Percentiles rank a stretch among this genome's conserved stretches.
phyloP scores from a whole-genome alignment of 148 eudicot species.

The Suaeda aralocaspica region DNA sequence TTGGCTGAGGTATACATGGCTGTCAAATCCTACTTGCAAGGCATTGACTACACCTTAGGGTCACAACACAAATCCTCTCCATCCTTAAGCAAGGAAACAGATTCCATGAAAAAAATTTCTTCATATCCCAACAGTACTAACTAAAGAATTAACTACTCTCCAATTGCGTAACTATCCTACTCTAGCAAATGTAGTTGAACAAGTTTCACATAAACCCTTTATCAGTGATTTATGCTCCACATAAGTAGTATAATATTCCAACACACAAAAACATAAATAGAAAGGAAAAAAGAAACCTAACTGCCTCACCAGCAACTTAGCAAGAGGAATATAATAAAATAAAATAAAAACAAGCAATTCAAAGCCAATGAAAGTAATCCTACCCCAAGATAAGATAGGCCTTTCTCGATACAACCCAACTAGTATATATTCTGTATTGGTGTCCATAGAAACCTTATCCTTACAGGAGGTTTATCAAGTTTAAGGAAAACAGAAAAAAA shows the following conservation, averaged over 20 bases:
- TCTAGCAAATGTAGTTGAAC: neutral
- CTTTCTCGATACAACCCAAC: neutral
- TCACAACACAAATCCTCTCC: neutral
- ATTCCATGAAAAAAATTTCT: neutral
- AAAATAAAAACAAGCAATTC: too few species aligned
- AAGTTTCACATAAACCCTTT: neutral
- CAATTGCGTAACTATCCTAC: neutral
- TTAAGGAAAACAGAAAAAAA: neutral
- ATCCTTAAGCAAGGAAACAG: neutral
- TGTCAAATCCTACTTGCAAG: neutral
- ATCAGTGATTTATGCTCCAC: too few species aligned
- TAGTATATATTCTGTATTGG: neutral
- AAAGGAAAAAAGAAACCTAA: neutral
- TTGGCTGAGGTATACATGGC: neutral
- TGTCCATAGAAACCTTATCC: neutral
- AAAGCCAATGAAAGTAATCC: neutral
- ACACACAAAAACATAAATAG: too few species aligned
- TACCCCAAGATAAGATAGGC: neutral
- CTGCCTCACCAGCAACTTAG: too few species aligned
- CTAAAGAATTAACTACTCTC: neutral
- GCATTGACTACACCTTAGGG: neutral
- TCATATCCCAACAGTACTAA: neutral
- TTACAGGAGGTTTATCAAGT: neutral
- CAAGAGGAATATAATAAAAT: too few species aligned
- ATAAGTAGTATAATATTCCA: too few species aligned